A percentile compares a stretch with the other conserved stretches of the same genome.
Evolutionary conservation across 2,329 filamentous ascomycete species (phyloP).

Genomic region (Tolypocladium paradoxum): DNA sequence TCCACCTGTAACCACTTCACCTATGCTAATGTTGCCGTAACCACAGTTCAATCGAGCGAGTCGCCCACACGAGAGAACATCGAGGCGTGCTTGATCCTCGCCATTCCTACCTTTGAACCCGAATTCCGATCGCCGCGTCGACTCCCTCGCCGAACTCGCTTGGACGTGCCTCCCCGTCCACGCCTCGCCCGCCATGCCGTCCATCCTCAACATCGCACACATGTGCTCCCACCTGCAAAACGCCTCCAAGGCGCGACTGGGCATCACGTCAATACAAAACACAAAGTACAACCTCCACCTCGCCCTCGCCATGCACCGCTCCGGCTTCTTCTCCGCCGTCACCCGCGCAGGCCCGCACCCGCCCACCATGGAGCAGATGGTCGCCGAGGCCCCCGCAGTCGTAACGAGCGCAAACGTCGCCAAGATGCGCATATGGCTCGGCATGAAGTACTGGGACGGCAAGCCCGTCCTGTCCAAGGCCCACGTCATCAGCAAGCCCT

Average conservation of each 20-base stretch:
- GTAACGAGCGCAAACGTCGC: constrained; percentile 64
- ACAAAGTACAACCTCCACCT: constrained; percentile 71
- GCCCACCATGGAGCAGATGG: constrained; percentile 34
- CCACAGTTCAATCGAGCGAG: neutral
- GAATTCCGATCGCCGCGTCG: neutral
- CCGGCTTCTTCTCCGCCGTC: constrained; percentile 72
- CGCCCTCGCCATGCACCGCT: constrained; percentile 66
- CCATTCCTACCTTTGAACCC: too few relatives aligned
- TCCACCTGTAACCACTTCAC: neutral
- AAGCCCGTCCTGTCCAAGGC: constrained; percentile 65
- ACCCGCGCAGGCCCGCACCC: constrained; percentile 55
- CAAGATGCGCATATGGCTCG: constrained; percentile 70
- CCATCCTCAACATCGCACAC: constrained; percentile 61
- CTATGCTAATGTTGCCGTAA: neutral
- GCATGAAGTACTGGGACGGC: constrained; percentile 81
- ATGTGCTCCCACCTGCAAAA: constrained; percentile 90
- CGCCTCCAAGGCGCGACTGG: constrained; percentile 71
- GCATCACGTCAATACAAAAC: constrained; percentile 72
- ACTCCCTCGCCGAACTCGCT: neutral
- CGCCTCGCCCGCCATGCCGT: constrained; percentile 20
- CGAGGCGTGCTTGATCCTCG: neutral
- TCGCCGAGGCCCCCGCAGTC: constrained; percentile 37
- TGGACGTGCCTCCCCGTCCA: neutral
- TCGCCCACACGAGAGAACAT: neutral
- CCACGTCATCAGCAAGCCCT: constrained; percentile 61